Evolutionary conservation across 495 filamentous ascomycete species (phyloP), one percentile per base, ranked within the genome.

Genomic region (Haplographium delicatum): DNA sequence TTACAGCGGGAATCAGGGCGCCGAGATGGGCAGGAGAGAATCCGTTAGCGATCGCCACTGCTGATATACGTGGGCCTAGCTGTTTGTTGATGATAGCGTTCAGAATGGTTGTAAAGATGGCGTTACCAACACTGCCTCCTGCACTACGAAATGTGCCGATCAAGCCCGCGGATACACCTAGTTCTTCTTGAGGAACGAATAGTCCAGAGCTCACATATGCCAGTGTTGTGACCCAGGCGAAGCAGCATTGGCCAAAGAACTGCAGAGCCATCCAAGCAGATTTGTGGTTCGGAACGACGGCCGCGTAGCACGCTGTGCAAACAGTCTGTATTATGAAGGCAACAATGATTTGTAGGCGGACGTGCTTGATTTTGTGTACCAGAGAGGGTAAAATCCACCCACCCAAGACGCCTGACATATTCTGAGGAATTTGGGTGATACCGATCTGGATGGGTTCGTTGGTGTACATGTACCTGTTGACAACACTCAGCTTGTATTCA

Each of bases 241-340:
- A 68, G 28, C 59, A 57, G 9, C 52, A 46, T 54, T 60, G 60
- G 28, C 63, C 65, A 26, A 68, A 56, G 39, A 68, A 56, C 42
- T 68, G 65, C 18, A 62, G 44, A 16, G 52, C 56, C 62, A 66
- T 65, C 37, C 62, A 53, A 37, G 56, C 62, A 45, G 38, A 47
- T 44, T 62, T 53, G 49, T 68, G 58, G 16, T 53, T 28, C 6
- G 65, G 64, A 2, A 63, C 60, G 19, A 60, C 53, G 10, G 47
- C 30, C 5, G 66, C 63, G 26, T 63, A 63, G 20, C 55, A 42
- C 20, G 52, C 66, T 27, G 61, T 58, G 61, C 65, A 68, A 30
- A 67, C 30, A 0, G 66, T 67, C 53, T 68, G 65, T 42, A 68
- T 63, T 28, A 58, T 43, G 16, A 66, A 44, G 18, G 62, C 62